Evolutionary conservation across 805 yeast species (phyloP).

Genomic region (Torulaspora gathmanii): DNA sequence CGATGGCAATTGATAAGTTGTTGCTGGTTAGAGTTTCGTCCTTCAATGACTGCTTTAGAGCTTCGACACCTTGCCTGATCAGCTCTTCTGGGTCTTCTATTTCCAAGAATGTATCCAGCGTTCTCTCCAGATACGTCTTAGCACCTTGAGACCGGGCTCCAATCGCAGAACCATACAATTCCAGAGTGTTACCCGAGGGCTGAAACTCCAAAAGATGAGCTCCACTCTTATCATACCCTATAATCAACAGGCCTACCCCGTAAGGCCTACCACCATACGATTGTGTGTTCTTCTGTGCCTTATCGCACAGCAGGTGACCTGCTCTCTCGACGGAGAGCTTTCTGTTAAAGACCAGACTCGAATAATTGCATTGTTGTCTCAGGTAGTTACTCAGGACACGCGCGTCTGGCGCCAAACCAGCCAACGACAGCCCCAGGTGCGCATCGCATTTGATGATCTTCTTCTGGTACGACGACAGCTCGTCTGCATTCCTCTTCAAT

Average conservation of each 20-base stretch:
- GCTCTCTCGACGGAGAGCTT: slow-evolving; percentile 81
- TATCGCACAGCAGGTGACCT: slow-evolving; percentile 82
- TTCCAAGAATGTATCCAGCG: slow-evolving; percentile 60
- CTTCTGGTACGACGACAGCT: slow-evolving; percentile 93
- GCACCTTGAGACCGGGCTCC: slow-evolving; percentile 99
- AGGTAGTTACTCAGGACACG: slow-evolving; percentile 84
- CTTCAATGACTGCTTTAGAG: slow-evolving; percentile 90
- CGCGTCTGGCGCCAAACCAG: slow-evolving; percentile 98
- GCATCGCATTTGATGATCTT: slow-evolving; percentile 87
- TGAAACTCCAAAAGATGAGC: slow-evolving; percentile 92
- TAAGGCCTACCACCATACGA: slow-evolving; percentile 95
- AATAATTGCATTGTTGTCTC: slow-evolving; percentile 86
- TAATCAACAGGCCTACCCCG: slow-evolving; percentile 89
- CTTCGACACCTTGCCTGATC: slow-evolving; percentile 79
- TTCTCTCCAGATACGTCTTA: slow-evolving; percentile 88
- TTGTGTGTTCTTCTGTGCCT: slow-evolving; percentile 96
- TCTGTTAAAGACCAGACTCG: slow-evolving; percentile 78
- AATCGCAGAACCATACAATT: slow-evolving; percentile 88
- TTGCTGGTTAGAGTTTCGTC: slow-evolving; percentile 82
- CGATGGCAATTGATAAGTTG: slow-evolving; percentile 88
- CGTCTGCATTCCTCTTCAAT: slow-evolving; percentile 93
- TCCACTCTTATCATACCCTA: slow-evolving; percentile 91
- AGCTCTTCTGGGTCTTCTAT: slow-evolving; percentile 63
- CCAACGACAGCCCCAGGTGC: slow-evolving; percentile 91
- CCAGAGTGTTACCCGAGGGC: slow-evolving; percentile 91